Evolutionary conservation across 2,329 filamentous ascomycete species (phyloP).

Genomic region (Cylindrodendrum hubeiense): DNA sequence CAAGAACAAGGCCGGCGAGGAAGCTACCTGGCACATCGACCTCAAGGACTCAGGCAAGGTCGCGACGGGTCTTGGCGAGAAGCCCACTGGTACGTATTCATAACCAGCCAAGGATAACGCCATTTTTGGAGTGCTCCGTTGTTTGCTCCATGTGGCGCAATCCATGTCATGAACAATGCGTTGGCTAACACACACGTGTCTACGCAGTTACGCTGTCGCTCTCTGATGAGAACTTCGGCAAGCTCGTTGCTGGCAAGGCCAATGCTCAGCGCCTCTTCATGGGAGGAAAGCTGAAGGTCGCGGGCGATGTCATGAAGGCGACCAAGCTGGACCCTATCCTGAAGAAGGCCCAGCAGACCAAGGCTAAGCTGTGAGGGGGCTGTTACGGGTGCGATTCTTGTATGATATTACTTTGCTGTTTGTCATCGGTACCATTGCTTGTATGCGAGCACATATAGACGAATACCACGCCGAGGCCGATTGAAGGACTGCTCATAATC

Average conservation of each 20-base stretch:
- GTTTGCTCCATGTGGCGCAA: not conserved
- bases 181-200: conserved; percentile 21
- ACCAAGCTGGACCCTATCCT: conserved; percentile 95
- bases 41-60: conserved; percentile 91
- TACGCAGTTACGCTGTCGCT: conserved; percentile 83
- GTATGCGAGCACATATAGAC: conserved; percentile 37
- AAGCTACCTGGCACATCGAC: conserved; percentile 93
- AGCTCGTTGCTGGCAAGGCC: conserved; percentile 86
- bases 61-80: conserved; percentile 80
- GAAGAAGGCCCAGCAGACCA: conserved; percentile 87
- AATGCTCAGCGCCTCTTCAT: conserved; percentile 98
- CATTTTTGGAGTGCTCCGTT: not conserved
- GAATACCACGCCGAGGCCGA: conserved; percentile 28
- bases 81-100: conserved; percentile 79
- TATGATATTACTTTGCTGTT: conserved; percentile 40
- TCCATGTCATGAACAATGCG: not conserved
- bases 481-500: conserved; percentile 14
- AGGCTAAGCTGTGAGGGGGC: conserved; percentile 80
- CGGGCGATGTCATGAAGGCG: conserved; percentile 98
- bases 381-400: conserved; percentile 19
- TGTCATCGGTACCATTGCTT: conserved; percentile 14
- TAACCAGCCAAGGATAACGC: not conserved
- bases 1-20: conserved; percentile 86
- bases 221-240: conserved; percentile 87
- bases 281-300: conserved; percentile 98